phyloP scores from a whole-genome alignment of 768 basidiomycete species.

The Pulveroboletus sp. region DNA sequence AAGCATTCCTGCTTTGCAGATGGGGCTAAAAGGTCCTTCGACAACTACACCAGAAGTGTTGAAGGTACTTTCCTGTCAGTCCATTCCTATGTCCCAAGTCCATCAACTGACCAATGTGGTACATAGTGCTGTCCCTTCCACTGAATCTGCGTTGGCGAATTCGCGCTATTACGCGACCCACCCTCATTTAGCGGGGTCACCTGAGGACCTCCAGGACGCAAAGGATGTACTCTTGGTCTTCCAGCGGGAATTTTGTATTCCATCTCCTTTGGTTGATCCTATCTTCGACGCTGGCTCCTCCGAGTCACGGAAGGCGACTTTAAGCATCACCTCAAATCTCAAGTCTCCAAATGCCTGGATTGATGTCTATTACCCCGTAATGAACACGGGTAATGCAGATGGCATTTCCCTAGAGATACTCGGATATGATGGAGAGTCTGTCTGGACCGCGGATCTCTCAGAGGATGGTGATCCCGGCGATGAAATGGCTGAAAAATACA shows the following conservation, averaged over 20 bases:
- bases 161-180: constrained; percentile 60
- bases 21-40: constrained; percentile 3
- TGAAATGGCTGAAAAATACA: constrained; percentile 63
- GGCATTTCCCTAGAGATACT: constrained; percentile 66
- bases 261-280: constrained; percentile 39
- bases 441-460: constrained; percentile 70
- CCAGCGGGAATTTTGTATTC: constrained; percentile 58
- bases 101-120: neutral
- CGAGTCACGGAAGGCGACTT: constrained; percentile 64
- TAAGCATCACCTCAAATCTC: constrained; percentile 45
- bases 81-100: neutral
- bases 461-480: constrained; percentile 72
- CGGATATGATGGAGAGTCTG: constrained; percentile 45
- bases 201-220: constrained; percentile 59
- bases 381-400: constrained; percentile 64
- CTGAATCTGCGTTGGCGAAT: constrained; percentile 52
- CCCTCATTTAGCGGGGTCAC: constrained; percentile 69
- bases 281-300: constrained; percentile 69
- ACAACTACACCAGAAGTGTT: constrained; percentile 12
- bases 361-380: constrained; percentile 82
- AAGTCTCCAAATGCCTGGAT: constrained; percentile 69
- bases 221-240: constrained; percentile 64
- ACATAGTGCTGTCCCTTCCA: constrained; percentile 50
- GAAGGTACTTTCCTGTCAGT: constrained; percentile 38
- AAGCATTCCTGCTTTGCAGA: constrained; percentile 9